A percentile compares a stretch with the other conserved stretches of the same genome.
Evolutionary conservation across 2,329 filamentous ascomycete species (phyloP).

Genomic region (Alternaria solani): DNA sequence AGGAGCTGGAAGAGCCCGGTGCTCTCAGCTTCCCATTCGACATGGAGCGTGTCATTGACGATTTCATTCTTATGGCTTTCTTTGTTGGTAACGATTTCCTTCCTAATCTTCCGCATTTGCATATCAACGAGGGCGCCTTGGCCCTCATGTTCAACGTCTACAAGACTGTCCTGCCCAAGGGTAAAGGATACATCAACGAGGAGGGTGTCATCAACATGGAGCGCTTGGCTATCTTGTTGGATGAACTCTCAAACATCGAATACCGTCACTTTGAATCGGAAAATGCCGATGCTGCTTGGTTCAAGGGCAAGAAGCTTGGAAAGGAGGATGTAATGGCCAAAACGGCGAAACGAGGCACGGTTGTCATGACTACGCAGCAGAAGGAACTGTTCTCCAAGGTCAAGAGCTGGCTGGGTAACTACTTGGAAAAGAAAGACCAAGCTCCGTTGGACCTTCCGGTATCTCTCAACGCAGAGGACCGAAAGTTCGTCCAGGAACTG

Average conservation of each 20-base stretch:
- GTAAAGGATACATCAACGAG: constrained; percentile 96
- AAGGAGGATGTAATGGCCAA: constrained; percentile 72
- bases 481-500: constrained; percentile 90
- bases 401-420: constrained; percentile 80
- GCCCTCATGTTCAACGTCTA: constrained; percentile 98
- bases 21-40: constrained; percentile 81
- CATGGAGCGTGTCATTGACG: constrained; percentile 95
- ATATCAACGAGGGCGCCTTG: constrained; percentile 97
- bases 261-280: constrained; percentile 93
- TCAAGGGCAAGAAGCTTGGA: constrained; percentile 82
- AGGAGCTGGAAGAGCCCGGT: constrained; percentile 81
- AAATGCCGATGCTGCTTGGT: constrained; percentile 87
- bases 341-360: constrained; percentile 65
- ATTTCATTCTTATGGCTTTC: constrained; percentile 99
- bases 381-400: constrained; percentile 83
- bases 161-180: constrained; percentile 85
- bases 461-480: constrained; percentile 80
- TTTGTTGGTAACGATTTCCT: constrained; percentile 99
- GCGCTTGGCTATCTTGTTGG: constrained; percentile 77
- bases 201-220: constrained; percentile 88
- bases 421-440: constrained; percentile 56
- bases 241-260: constrained; percentile 88
- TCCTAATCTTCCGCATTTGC: constrained; percentile 91
- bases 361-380: constrained; percentile 80
- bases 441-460: constrained; percentile 75